Evolutionary conservation across 139 green algal genomes (phyloP).

Genomic region (Volvox reticuliferus): DNA sequence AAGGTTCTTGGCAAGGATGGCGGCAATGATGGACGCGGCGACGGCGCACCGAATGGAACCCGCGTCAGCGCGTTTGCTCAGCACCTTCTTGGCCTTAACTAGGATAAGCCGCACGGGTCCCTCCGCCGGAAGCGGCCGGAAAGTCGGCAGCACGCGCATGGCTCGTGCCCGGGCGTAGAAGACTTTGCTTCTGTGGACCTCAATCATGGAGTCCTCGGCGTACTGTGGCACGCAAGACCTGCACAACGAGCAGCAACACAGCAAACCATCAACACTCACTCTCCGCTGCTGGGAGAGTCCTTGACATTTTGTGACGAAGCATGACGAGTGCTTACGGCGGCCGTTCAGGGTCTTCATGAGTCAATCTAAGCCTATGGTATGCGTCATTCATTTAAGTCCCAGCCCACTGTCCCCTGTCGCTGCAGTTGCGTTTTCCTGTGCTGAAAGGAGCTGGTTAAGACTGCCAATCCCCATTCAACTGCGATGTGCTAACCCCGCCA

Average conservation of each 20-base stretch:
- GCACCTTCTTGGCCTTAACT: neutral
- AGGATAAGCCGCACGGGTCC: constrained; percentile 12
- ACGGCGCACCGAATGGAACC: neutral
- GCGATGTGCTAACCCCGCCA: too few relatives aligned
- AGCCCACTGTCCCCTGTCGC: too few relatives aligned
- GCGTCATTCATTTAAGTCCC: too few relatives aligned
- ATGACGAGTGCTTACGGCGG: too few relatives aligned
- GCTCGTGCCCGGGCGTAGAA: neutral
- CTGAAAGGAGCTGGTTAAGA: too few relatives aligned
- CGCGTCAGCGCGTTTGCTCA: neutral
- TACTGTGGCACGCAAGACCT: constrained; percentile 42
- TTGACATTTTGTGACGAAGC: too few relatives aligned
- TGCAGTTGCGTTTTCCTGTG: too few relatives aligned
- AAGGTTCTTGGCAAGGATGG: neutral
- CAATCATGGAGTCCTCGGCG: constrained; percentile 4
- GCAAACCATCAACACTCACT: too few relatives aligned
- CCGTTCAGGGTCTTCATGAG: too few relatives aligned
- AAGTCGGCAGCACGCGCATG: constrained; percentile 25
- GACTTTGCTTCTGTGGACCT: constrained; percentile 31
- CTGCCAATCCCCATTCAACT: too few relatives aligned
- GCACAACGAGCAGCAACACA: neutral
- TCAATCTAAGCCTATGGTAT: too few relatives aligned
- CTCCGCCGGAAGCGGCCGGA: neutral
- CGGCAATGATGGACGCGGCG: neutral
- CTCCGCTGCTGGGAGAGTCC: too few relatives aligned